These are phyloP conservation scores for Boletales sp. DNA, from an alignment of 768 basidiomycete species.

Conservation along the genomic window DNA sequence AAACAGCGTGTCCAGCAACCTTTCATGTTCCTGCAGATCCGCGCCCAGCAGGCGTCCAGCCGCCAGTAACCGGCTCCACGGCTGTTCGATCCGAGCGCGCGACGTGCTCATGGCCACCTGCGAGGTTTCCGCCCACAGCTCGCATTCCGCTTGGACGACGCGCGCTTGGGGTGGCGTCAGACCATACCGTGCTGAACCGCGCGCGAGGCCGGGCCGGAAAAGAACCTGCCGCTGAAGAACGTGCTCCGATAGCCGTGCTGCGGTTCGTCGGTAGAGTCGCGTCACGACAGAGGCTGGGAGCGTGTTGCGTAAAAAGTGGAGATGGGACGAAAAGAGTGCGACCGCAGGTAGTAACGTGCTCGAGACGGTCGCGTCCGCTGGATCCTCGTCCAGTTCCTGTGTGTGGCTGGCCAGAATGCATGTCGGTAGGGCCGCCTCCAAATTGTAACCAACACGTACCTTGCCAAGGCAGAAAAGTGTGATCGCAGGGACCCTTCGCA, in stretches of 20 bases:
- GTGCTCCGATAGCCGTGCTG: constrained; percentile 67
- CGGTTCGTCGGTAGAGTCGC: constrained; percentile 70
- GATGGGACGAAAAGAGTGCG: constrained; percentile 75
- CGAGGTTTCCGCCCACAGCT: constrained; percentile 82
- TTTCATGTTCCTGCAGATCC: constrained; percentile 41
- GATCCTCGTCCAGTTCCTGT: constrained; percentile 7
- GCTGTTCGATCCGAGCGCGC: constrained; percentile 57
- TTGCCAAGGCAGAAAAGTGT: constrained; percentile 58
- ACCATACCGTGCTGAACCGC: constrained; percentile 21
- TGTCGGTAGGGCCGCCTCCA: neutral
- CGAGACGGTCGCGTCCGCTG: constrained; percentile 48
- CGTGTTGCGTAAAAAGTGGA: constrained; percentile 60
- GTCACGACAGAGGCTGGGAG: constrained; percentile 59
- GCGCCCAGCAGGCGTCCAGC: constrained; percentile 65
- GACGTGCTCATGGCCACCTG: constrained; percentile 49
- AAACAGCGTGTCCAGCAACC: constrained; percentile 13
- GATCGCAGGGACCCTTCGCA: constrained; percentile 70
- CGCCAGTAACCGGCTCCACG: constrained; percentile 73
- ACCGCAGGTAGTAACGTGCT: constrained; percentile 73
- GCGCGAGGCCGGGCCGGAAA: constrained; percentile 68
- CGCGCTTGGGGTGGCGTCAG: constrained; percentile 47
- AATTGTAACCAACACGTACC: constrained; percentile 29
- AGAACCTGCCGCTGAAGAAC: constrained; percentile 81
- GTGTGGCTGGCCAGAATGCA: constrained; percentile 7
- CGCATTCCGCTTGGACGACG: constrained; percentile 64